Evolutionary conservation across 371 early-diverging fungal genomes (phyloP).

Genomic region (Cladochytrium tenue): DNA sequence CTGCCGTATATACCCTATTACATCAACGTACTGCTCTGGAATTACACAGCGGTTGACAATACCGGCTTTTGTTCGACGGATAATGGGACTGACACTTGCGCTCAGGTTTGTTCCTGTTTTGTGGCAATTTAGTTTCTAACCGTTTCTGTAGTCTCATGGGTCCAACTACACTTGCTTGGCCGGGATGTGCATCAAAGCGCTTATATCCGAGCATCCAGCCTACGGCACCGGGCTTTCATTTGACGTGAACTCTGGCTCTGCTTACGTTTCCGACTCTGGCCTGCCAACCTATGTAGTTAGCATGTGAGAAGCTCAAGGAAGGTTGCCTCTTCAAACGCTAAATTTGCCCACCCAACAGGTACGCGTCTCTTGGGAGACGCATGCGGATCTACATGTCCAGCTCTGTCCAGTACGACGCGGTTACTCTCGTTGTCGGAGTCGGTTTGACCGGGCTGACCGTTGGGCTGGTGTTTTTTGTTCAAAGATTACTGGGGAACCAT

Average conservation of each 20-base stretch:
- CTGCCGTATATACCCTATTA: conserved; percentile 14
- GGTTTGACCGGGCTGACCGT: conserved; percentile 28
- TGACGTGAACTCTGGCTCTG: conserved; percentile 47
- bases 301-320: conserved; percentile 42
- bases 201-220: conserved; percentile 69
- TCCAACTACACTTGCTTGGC: conserved; percentile 17
- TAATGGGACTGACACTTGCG: too few species aligned
- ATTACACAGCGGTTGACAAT: conserved; percentile 24
- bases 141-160: too few species aligned
- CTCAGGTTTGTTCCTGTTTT: too few species aligned
- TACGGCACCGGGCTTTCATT: conserved; percentile 72
- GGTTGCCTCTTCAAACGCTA: neutral
- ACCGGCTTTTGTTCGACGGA: neutral
- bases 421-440: conserved; percentile 67
- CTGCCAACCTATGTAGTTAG: conserved; percentile 73
- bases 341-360: neutral
- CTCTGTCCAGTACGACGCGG: conserved; percentile 55
- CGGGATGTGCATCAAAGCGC: conserved; percentile 51
- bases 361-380: conserved; percentile 12
- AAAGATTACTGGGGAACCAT: neutral
- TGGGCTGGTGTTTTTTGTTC: neutral
- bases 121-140: too few species aligned
- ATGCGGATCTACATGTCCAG: conserved; percentile 62
- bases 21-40: conserved; percentile 21
- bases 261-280: conserved; percentile 60